Evolutionary conservation across 2,329 filamentous ascomycete genomes (phyloP).

Genomic region (Aureobasidium sp.): DNA sequence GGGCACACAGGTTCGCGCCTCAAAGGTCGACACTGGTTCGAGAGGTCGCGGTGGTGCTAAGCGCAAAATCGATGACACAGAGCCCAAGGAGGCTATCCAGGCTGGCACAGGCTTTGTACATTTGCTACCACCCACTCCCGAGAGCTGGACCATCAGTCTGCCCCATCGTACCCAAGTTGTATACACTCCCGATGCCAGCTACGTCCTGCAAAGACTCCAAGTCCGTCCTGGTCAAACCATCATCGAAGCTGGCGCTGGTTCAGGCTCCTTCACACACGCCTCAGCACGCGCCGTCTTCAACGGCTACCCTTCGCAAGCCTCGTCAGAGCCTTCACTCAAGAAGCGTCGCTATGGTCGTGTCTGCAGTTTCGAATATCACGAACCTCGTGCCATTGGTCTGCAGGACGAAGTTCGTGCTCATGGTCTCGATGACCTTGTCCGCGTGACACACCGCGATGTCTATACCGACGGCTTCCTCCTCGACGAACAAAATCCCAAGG

Average conservation of each 20-base stretch:
- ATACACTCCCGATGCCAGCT: conserved; percentile 81
- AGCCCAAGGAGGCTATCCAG: conserved; percentile 40
- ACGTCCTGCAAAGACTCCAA: conserved; percentile 67
- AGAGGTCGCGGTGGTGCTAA: conserved; percentile 51
- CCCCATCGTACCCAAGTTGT: conserved; percentile 81
- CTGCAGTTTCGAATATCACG: conserved; percentile 77
- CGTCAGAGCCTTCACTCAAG: conserved; percentile 16
- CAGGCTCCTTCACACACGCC: conserved; percentile 77
- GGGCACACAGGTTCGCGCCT: conserved; percentile 88
- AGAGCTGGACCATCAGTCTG: conserved; percentile 71
- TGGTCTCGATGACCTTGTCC: conserved; percentile 55
- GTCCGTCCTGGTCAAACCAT: conserved; percentile 63
- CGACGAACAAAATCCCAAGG: conserved; percentile 10
- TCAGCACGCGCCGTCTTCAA: conserved; percentile 67
- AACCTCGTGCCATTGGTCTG: conserved; percentile 61
- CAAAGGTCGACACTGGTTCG: conserved; percentile 85
- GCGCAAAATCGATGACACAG: conserved; percentile 45
- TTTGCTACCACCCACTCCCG: conserved; percentile 68
- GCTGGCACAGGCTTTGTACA: conserved; percentile 64
- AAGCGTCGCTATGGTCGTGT: conserved; percentile 52
- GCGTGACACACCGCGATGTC: conserved; percentile 70
- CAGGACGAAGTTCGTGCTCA: conserved; percentile 61
- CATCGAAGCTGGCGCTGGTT: conserved; percentile 75
- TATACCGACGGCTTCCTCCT: conserved; percentile 66
- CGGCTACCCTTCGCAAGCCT: conserved; percentile 46